phyloP scores from a whole-genome alignment of 371 early-diverging fungal genomes.

The Syncephalastrum sp. region DNA sequence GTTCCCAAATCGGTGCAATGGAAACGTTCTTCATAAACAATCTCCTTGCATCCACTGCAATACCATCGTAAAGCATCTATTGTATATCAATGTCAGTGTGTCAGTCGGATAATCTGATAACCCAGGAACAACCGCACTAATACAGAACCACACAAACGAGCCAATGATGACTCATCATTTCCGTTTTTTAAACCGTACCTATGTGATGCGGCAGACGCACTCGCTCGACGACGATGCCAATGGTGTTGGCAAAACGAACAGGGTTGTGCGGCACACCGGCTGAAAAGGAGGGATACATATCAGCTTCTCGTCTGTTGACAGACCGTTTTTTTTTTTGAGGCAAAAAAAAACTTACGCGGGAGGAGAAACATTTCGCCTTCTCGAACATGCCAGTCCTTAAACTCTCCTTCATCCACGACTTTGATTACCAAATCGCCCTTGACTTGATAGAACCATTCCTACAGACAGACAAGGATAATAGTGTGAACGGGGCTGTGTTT shows the following conservation, averaged over 20 bases:
- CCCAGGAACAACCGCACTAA: neutral
- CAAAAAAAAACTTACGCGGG: constrained; percentile 63
- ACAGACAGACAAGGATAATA: neutral
- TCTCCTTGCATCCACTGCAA: constrained; percentile 77
- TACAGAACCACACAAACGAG: neutral
- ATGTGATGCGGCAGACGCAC: constrained; percentile 72
- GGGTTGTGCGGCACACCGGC: constrained; percentile 83
- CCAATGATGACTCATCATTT: constrained; percentile 17
- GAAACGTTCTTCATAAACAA: constrained; percentile 89
- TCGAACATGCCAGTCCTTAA: constrained; percentile 78
- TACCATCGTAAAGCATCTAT: constrained; percentile 91
- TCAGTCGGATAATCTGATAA: neutral
- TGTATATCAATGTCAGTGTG: neutral
- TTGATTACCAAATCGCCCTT: constrained; percentile 89
- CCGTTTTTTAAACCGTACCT: constrained; percentile 41
- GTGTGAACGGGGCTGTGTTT: neutral
- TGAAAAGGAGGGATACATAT: no score
- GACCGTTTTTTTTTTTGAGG: neutral
- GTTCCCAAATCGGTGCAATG: constrained; percentile 86
- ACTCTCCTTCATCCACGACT: constrained; percentile 76
- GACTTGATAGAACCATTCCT: constrained; percentile 97
- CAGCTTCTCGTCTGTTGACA: no score
- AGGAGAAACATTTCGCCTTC: constrained; percentile 96
- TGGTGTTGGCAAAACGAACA: constrained; percentile 83
- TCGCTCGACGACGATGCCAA: constrained; percentile 94